A percentile compares a stretch with the other conserved stretches of the same genome.
Evolutionary conservation across 306 rosid species (phyloP).

Genomic region (Trichosanthes cucumerina): DNA sequence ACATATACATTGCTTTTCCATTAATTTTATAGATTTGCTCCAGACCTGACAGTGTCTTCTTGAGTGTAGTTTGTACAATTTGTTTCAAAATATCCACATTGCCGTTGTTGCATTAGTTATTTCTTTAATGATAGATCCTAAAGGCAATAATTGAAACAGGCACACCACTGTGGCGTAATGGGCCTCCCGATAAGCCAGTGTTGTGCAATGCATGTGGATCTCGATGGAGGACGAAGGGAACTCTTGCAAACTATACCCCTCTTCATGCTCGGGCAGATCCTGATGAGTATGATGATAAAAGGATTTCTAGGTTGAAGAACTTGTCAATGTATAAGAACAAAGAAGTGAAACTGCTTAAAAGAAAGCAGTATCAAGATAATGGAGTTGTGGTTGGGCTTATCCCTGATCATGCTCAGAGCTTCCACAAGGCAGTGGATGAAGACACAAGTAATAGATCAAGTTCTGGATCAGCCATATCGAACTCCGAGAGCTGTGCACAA

Average conservation of each 20-base stretch:
- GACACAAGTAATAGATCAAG: conserved; percentile 86
- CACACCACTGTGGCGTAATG: conserved; percentile 99
- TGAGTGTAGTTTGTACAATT: not conserved
- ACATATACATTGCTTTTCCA: not conserved
- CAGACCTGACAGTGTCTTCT: not conserved
- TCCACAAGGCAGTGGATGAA: conserved; percentile 54
- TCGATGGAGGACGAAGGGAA: conserved; percentile 99
- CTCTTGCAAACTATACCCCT: conserved; percentile 93
- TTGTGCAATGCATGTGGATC: conserved; percentile 99
- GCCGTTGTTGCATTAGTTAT: not conserved
- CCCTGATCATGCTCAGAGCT: conserved; percentile 55
- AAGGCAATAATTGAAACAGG: conserved; percentile 36
- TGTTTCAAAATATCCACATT: not conserved
- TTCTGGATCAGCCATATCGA: conserved; percentile 95
- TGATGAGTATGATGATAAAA: conserved; percentile 65
- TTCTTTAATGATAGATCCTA: conserved; percentile 5
- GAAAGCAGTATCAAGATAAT: conserved; percentile 53
- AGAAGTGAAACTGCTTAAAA: conserved; percentile 62
- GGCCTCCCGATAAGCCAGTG: conserved; percentile 96
- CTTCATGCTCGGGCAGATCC: conserved; percentile 89
- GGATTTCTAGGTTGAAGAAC: conserved; percentile 50
- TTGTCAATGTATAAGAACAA: conserved; percentile 55
- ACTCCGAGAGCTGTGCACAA: conserved; percentile 89
- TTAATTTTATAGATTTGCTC: not conserved
- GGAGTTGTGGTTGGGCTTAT: conserved; percentile 33